phyloP scores from a whole-genome alignment of 192 early-diverging fungal genomes.

The Jimgerdemannia flammicorona region DNA sequence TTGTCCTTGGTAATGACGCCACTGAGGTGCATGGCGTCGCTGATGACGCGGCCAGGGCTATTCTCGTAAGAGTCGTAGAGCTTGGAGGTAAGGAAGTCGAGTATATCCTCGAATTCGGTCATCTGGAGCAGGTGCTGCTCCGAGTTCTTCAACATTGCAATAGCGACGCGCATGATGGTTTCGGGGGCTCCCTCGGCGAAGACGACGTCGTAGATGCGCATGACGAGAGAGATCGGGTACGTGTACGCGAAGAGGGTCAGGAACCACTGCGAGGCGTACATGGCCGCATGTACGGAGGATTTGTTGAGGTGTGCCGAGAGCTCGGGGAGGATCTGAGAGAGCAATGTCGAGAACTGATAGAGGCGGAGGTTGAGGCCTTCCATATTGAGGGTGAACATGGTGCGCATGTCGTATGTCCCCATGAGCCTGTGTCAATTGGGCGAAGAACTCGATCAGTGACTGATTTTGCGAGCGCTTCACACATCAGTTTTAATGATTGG shows the following conservation, averaged over 20 bases:
- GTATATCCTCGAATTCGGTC: constrained; percentile 72
- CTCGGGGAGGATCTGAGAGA: constrained; percentile 71
- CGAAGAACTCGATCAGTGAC: not conserved
- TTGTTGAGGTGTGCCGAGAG: constrained; percentile 72
- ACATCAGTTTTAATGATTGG: not conserved
- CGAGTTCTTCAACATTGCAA: constrained; percentile 86
- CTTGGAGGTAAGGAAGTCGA: constrained; percentile 79
- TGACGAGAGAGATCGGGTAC: constrained; percentile 85
- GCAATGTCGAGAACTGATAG: constrained; percentile 80
- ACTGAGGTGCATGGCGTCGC: constrained; percentile 72
- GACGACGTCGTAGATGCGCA: constrained; percentile 89
- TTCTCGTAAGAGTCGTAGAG: constrained; percentile 76
- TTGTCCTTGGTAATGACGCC: constrained; percentile 62
- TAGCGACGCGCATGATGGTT: constrained; percentile 81
- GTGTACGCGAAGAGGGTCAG: constrained; percentile 96
- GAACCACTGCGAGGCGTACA: constrained; percentile 98
- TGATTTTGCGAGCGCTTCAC: not conserved
- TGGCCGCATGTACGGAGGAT: constrained; percentile 72
- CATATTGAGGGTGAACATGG: constrained; percentile 94
- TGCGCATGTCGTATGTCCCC: constrained; percentile 89
- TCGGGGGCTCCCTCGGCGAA: constrained; percentile 92
- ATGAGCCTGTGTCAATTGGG: constrained; percentile 55
- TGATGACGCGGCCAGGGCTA: constrained; percentile 60
- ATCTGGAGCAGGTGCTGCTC: constrained; percentile 60
- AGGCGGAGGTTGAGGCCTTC: constrained; percentile 86